Base-by-base conservation (phyloP, 306 rosid species). In the cucumber (Cucumis sativus) region DNA sequence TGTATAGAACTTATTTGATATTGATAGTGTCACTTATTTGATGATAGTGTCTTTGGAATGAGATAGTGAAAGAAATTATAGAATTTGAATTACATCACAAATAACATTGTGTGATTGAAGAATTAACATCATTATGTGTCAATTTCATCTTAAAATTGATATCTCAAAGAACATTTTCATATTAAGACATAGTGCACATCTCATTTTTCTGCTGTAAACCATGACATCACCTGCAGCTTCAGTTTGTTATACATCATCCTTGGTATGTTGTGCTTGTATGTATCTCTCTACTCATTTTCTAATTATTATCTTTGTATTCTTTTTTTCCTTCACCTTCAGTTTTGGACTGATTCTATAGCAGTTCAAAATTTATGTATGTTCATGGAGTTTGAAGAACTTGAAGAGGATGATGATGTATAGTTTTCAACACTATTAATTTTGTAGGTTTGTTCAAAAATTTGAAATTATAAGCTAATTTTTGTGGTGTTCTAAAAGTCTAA, bases 381-480 rank as follows among this genome's bases (percentile, higher is more conserved):
- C 78, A 88, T 86, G 93, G 93, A 93, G 51, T 95, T 95, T 78
- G 97, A 92, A 80, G 98, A 90, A 75, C 80, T 92, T 30, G 96
- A 92, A 3, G 25, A 23, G 25, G 25, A 23, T 23, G 25, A 23
- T 23, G 25, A 23, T 23, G 1, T 23, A 23, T 23, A 93, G 86
- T 23, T 23, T 23, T 23, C 25, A 23, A 23, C 25, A 57, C 62
- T 57, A 2, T 64, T 64, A 17, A 20, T 17, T 16, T 64, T 3
- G 8, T 1, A n/a, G 9, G 8, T 64, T 64, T 64, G 6, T 64
- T 64, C 12, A 17, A 17, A 7, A 15, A 16, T 3, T 30, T 0
- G 8, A 64, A 64, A 64, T 16, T 35, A 33, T 8, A 9, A 64
- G 47, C 49, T 37, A 35, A 64, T 64, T 33, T 64, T 35, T 37